Evolutionary conservation across 1,139 yeast species (phyloP).

Genomic region (Candida dubliniensis): DNA sequence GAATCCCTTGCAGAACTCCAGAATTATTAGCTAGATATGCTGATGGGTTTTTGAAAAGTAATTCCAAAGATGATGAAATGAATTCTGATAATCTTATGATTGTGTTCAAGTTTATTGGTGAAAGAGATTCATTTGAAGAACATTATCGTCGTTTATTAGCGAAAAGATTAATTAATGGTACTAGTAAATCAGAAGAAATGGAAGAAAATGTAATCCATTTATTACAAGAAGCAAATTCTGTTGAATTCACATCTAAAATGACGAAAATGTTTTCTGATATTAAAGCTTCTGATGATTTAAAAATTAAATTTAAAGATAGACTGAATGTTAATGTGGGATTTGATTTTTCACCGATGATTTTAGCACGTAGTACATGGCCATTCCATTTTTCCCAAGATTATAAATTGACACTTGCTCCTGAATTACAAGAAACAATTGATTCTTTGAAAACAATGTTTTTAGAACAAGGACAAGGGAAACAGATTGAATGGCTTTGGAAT

Average conservation of each 20-base stretch:
- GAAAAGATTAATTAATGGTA: constrained; percentile 81
- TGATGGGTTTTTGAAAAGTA: constrained; percentile 77
- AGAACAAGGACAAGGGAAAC: constrained; percentile 80
- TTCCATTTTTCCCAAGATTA: constrained; percentile 49
- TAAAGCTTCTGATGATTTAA: constrained; percentile 80
- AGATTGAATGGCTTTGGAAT: constrained; percentile 95
- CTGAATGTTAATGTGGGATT: constrained; percentile 38
- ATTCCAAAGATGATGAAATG: constrained; percentile 73
- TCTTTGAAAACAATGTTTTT: constrained; percentile 70
- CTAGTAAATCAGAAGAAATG: constrained; percentile 78
- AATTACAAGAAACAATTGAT: constrained; percentile 62
- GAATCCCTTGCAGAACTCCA: constrained; percentile 66
- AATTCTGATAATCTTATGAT: constrained; percentile 83
- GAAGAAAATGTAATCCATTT: constrained; percentile 86
- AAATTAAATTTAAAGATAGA: constrained; percentile 59
- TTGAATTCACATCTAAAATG: constrained; percentile 90
- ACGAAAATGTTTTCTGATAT: constrained; percentile 97
- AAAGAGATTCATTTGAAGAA: constrained; percentile 93
- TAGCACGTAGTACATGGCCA: constrained; percentile 94
- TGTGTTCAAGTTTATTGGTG: constrained; percentile 84
- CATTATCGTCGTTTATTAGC: constrained; percentile 89
- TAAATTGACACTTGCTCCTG: constrained; percentile 45
- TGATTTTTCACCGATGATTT: constrained; percentile 72
- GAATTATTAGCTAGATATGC: constrained; percentile 88
- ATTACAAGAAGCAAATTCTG: constrained; percentile 85